A percentile compares a stretch with the other conserved stretches of the same genome.
These are phyloP conservation scores for Ambrosia artemisiifolia DNA, from an alignment of 129 eudicot species.

Conservation along the genomic window DNA sequence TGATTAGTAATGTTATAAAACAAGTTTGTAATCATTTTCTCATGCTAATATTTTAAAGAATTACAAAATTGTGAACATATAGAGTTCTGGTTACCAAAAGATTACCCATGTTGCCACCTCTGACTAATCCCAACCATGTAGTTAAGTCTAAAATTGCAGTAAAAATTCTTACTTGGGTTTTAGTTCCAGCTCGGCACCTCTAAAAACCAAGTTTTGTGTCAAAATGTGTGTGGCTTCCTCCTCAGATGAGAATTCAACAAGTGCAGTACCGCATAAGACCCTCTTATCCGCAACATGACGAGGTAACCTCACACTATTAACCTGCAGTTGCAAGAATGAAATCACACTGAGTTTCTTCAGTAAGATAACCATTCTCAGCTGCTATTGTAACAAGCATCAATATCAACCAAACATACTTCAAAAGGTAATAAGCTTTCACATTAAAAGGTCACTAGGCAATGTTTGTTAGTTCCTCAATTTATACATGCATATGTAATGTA, in stretches of 20 bases:
- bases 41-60: too few species aligned
- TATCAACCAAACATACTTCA: background rate
- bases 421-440: background rate
- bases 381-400: background rate
- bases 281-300: slow-evolving; percentile 75
- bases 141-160: background rate
- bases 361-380: background rate
- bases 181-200: slow-evolving; percentile 69
- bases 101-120: background rate
- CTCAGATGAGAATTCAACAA: slow-evolving; percentile 82
- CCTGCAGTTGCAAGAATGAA: slow-evolving; percentile 40
- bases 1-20: too few species aligned
- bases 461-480: too few species aligned
- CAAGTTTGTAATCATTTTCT: too few species aligned
- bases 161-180: slow-evolving; percentile 65
- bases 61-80: background rate
- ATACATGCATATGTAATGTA: too few species aligned
- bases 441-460: background rate
- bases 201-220: slow-evolving; percentile 56
- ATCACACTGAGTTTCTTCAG: slow-evolving; percentile 1
- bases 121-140: background rate
- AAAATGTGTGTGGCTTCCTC: slow-evolving; percentile 73
- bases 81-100: background rate
- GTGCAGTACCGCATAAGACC: slow-evolving; percentile 76
- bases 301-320: slow-evolving; percentile 92